phyloP scores from a whole-genome alignment of 1,284 basidiomycete genomes.

The Athelia sp. region DNA sequence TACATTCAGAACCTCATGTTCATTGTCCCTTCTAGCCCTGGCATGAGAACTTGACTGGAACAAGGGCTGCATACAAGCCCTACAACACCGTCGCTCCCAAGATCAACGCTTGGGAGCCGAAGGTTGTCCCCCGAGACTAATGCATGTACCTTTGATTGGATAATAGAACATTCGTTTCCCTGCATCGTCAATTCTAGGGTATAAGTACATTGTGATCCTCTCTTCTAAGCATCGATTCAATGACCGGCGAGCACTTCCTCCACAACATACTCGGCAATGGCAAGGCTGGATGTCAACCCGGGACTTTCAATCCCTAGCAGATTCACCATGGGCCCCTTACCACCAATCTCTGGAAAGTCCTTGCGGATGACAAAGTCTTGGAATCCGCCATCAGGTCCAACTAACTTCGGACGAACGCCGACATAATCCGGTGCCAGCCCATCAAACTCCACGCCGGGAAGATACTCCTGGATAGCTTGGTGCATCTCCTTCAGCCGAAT shows the following conservation, averaged over 20 bases:
- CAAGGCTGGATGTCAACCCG: constrained; percentile 70
- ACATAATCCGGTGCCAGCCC: constrained; percentile 85
- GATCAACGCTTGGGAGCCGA: constrained; percentile 80
- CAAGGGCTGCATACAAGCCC: constrained; percentile 80
- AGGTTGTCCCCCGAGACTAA: constrained; percentile 45
- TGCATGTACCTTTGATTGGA: neutral
- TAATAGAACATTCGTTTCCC: constrained; percentile 2
- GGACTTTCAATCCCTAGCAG: constrained; percentile 78
- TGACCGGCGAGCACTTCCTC: constrained; percentile 41
- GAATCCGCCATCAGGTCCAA: constrained; percentile 71
- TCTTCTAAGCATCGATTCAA: too few species aligned
- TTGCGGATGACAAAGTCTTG: constrained; percentile 77
- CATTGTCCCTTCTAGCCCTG: constrained; percentile 48
- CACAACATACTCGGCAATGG: constrained; percentile 69
- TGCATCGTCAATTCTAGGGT: constrained; percentile 1
- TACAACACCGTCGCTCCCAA: constrained; percentile 88
- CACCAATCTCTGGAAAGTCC: constrained; percentile 36
- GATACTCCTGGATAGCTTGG: constrained; percentile 62
- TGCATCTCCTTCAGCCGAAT: constrained; percentile 62
- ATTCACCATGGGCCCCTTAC: constrained; percentile 57
- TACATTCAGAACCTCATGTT: constrained; percentile 1
- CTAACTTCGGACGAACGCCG: constrained; percentile 89
- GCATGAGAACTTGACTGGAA: constrained; percentile 87
- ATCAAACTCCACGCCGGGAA: constrained; percentile 64
- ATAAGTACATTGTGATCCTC: constrained; percentile 3